Percentiles rank a stretch among this genome's conserved stretches.
These are phyloP conservation scores for Fusarium phyllophilum DNA, from an alignment of 2,329 filamentous ascomycete species.

Conservation along the genomic window DNA sequence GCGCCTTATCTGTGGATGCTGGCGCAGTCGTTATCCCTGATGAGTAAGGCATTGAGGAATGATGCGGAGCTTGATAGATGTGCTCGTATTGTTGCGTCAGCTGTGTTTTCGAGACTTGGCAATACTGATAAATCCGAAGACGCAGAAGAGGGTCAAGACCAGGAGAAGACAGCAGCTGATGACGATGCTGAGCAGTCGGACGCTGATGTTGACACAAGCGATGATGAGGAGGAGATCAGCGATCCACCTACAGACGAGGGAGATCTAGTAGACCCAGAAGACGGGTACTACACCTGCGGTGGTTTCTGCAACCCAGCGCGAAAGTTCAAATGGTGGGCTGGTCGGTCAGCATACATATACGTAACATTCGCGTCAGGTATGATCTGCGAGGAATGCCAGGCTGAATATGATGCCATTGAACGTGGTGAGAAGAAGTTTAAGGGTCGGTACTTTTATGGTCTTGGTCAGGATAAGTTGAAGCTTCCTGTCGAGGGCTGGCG, in stretches of 20 bases:
- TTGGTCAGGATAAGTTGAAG: background rate
- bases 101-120: background rate
- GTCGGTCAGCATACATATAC: background rate
- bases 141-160: background rate
- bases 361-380: background rate
- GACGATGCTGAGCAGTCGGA: background rate
- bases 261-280: background rate
- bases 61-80: background rate
- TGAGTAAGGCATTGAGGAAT: background rate
- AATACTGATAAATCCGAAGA: background rate
- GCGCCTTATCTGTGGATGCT: background rate
- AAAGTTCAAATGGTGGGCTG: background rate
- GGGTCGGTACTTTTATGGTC: background rate
- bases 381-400: background rate
- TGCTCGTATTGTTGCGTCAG: background rate
- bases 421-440: background rate
- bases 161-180: accelerated
- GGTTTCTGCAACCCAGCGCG: background rate
- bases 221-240: background rate
- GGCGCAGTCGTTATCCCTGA: background rate
- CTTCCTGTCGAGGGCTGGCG: constrained; percentile 13
- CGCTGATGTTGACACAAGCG: background rate
- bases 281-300: background rate
- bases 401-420: background rate
- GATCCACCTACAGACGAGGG: background rate